These are phyloP conservation scores for Pleurotus tuoliensis DNA, from an alignment of 768 basidiomycete species.

Conservation along the genomic window DNA sequence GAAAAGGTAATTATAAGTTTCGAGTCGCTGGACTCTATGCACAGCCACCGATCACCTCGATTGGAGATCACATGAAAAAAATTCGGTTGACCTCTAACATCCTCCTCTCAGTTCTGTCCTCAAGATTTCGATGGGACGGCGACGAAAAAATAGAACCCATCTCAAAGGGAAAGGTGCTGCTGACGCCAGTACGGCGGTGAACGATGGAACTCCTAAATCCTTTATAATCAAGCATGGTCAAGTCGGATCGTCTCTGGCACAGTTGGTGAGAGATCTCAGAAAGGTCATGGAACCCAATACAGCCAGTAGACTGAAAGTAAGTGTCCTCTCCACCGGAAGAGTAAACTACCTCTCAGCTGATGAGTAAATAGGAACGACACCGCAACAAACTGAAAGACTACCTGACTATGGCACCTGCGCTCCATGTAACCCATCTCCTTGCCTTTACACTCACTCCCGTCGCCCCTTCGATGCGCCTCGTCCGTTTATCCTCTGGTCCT, in stretches of 20 bases:
- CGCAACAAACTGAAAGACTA: conserved; percentile 93
- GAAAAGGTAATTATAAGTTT: too few species aligned
- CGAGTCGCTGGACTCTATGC: too few species aligned
- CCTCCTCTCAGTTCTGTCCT: neutral
- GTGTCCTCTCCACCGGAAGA: conserved; percentile 13
- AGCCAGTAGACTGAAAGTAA: conserved; percentile 83
- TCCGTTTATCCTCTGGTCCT: conserved; percentile 86
- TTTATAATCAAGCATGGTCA: conserved; percentile 97
- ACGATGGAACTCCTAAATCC: conserved; percentile 65
- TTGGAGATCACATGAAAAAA: neutral
- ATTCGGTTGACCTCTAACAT: neutral
- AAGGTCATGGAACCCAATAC: conserved; percentile 99
- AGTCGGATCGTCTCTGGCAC: conserved; percentile 81
- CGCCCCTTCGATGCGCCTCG: conserved; percentile 82
- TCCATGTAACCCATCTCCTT: conserved; percentile 89
- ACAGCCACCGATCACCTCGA: too few species aligned
- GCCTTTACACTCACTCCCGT: conserved; percentile 86
- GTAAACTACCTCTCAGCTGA: neutral
- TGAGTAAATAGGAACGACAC: conserved; percentile 68
- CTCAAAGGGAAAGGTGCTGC: conserved; percentile 51
- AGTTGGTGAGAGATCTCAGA: conserved; percentile 89
- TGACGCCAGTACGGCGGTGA: conserved; percentile 21
- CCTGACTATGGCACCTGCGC: conserved; percentile 83
- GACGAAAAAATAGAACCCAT: conserved; percentile 80
- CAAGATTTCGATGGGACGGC: conserved; percentile 52